Percentiles rank a stretch among this genome's conserved stretches.
phyloP scores from a whole-genome alignment of 495 filamentous ascomycete species.

The Xylaria curta region DNA sequence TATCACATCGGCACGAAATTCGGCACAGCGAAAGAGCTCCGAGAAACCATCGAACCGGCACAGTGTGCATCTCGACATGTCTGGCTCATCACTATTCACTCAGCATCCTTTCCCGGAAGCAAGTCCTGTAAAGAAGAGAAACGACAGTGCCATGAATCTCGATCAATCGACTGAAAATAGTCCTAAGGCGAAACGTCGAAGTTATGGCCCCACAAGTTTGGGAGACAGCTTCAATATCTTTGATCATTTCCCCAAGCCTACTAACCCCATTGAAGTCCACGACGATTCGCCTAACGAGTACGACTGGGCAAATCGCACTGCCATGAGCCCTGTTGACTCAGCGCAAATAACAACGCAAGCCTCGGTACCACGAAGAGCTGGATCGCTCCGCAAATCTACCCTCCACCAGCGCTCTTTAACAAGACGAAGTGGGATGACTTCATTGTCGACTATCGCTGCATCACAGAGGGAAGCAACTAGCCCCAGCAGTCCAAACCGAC shows the following conservation, averaged over 20 bases:
- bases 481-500: conserved; percentile 58
- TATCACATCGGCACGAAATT: conserved; percentile 45
- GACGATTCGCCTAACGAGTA: conserved; percentile 54
- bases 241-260: conserved; percentile 55
- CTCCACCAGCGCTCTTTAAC: conserved; percentile 77
- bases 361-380: conserved; percentile 59
- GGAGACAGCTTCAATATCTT: conserved; percentile 73
- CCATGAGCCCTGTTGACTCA: conserved; percentile 41
- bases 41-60: conserved; percentile 52
- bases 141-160: conserved; percentile 86
- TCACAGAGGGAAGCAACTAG: conserved; percentile 57
- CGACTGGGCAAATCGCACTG: conserved; percentile 43
- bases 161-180: conserved; percentile 79
- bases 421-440: conserved; percentile 39
- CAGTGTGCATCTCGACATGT: conserved; percentile 55
- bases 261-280: conserved; percentile 49
- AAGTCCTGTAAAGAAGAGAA: conserved; percentile 92
- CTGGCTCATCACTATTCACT: conserved; percentile 54
- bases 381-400: conserved; percentile 83
- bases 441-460: conserved; percentile 40
- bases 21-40: conserved; percentile 49
- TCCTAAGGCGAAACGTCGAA: conserved; percentile 85
- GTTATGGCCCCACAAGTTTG: conserved; percentile 69
- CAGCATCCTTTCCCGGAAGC: conserved; percentile 57
- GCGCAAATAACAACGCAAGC: conserved; percentile 38